Evolutionary conservation across 2,329 filamentous ascomycete species (phyloP), one percentile per base, ranked within the genome.

Genomic region (Colletotrichum spinosum): DNA sequence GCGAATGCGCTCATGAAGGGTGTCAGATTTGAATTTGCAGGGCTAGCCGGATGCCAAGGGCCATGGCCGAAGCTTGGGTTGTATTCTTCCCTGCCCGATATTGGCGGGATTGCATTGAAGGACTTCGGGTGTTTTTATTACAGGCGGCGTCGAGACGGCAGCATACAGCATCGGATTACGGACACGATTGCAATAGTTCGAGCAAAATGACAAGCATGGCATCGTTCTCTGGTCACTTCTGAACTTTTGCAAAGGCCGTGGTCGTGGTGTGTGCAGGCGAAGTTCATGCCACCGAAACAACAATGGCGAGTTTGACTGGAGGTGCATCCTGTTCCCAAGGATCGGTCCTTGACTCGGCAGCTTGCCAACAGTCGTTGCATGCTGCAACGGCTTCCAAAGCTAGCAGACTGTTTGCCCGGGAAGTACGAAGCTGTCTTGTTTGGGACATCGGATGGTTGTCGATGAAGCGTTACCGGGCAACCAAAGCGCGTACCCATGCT

Each of bases 1-100:
- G 63, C 63, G 63, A 66, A 66, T 45, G 63, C 34, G 53, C 37
- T 66, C 53, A 63, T 57, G 63, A 66, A 53, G 25, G 25, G 25
- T 25, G 25, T 25, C 25, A 25, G 53, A 63, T 38, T 63, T 49
- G 11, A 63, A 44, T 56, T 50, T 45, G 42, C 46, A 56, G 46
- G 55, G 15, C 38, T 49, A 33, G 48, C 46, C 33, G 44, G 49
- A 41, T 51, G 39, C 46, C 45, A 15, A 15, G 55, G 55, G 35
- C 60, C 41, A 35, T 34, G 62, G 57, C 25, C 46, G 25, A 7
- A 57, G 52, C 46, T 48, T 39, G 42, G 46, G 25, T 25, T 33
- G 51, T 52, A 66, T 57, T 46, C 41, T 57, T 62, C 45, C 48
- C 38, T 62, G 48, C 55, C 53, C 25, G 25, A 44, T 12, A 42